Percentiles rank a stretch among this genome's conserved stretches.
These are phyloP conservation scores for Zancudomyces culisetae DNA, from an alignment of 371 early-diverging fungal genomes.

Conservation along the genomic window DNA sequence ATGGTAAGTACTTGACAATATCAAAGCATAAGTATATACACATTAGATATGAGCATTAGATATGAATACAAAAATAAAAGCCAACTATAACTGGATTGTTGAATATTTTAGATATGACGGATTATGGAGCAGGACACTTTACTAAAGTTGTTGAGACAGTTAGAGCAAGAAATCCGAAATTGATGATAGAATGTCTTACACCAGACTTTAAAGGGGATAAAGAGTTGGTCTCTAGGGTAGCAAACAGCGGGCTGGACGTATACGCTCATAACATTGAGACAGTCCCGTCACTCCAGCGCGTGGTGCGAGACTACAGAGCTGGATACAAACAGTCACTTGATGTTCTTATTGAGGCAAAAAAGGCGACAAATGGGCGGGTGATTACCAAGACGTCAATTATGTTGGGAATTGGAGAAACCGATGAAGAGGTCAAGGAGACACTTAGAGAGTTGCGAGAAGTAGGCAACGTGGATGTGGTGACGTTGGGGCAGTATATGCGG, in stretches of 20 bases:
- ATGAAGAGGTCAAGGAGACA: conserved; percentile 76
- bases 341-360: conserved; percentile 78
- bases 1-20: conserved; percentile 33
- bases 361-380: conserved; percentile 44
- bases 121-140: conserved; percentile 89
- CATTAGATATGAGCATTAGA: too few species aligned
- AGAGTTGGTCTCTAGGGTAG: conserved; percentile 58
- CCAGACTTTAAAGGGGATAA: conserved; percentile 85
- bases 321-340: conserved; percentile 76
- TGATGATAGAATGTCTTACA: conserved; percentile 88
- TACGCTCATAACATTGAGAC: conserved; percentile 98
- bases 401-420: conserved; percentile 93
- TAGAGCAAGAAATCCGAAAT: conserved; percentile 73
- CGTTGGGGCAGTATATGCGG: conserved; percentile 98
- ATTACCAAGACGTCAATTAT: conserved; percentile 94
- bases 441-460: conserved; percentile 63
- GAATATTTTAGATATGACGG: conserved; percentile 27
- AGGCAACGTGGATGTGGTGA: conserved; percentile 88
- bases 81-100: too few species aligned
- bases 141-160: conserved; percentile 73
- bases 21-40: not conserved
- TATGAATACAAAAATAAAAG: too few species aligned
- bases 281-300: conserved; percentile 73
- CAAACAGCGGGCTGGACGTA: conserved; percentile 81
- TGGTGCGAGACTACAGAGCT: conserved; percentile 89